These are phyloP conservation scores for Kokia cookei DNA, from an alignment of 441 rosid species.

Conservation along the genomic window DNA sequence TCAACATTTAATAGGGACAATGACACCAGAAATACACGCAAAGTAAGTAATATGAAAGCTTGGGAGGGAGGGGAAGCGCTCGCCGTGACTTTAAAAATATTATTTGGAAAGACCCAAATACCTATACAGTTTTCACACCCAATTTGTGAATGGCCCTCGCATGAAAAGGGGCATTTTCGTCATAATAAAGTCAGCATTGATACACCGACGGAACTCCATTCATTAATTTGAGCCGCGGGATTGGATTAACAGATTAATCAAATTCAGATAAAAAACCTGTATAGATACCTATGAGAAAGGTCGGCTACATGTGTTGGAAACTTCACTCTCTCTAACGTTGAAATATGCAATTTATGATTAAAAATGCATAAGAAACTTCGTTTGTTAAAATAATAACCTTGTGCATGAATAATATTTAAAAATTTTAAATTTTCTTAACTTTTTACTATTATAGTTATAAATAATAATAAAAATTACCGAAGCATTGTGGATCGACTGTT, in stretches of 20 bases:
- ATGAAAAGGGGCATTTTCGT: background rate
- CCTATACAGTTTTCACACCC: background rate
- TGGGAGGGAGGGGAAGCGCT: background rate
- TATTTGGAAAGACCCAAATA: background rate
- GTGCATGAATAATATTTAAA: too few relatives aligned
- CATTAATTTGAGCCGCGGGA: background rate
- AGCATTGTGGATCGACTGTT: too few relatives aligned
- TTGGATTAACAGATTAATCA: background rate
- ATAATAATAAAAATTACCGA: too few relatives aligned
- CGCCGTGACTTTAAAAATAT: background rate
- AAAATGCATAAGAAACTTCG: too few relatives aligned
- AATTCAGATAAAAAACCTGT: background rate
- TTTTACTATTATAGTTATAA: too few relatives aligned
- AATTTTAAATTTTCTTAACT: too few relatives aligned
- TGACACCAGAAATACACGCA: background rate
- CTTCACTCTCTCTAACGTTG: background rate
- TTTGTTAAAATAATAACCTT: too few relatives aligned
- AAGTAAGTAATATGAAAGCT: background rate
- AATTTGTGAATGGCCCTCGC: background rate
- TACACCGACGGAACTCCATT: background rate
- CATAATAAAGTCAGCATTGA: background rate
- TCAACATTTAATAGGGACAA: background rate
- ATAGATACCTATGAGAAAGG: background rate
- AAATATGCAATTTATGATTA: background rate
- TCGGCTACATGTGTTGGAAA: background rate